These are phyloP conservation scores for Apophysomyces trapeziformis DNA, from an alignment of 371 early-diverging fungal species.

Conservation along the genomic window DNA sequence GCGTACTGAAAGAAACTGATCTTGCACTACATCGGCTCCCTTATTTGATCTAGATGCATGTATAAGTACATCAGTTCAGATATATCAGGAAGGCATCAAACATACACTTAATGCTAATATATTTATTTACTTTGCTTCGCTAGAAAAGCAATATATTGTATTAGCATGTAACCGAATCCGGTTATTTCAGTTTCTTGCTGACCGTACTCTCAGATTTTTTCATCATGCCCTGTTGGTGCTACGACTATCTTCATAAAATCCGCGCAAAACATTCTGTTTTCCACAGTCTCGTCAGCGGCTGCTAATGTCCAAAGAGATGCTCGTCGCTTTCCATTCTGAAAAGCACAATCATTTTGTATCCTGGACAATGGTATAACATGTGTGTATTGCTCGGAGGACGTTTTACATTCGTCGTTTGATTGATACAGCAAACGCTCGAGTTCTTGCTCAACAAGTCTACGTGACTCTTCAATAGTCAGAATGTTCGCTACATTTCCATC, in stretches of 20 bases:
- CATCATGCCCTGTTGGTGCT: no score
- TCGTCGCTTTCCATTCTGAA: neutral
- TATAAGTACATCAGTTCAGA: no score
- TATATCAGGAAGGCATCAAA: no score
- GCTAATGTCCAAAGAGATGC: neutral
- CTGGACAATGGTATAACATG: neutral
- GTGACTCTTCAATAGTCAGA: slow-evolving; percentile 27
- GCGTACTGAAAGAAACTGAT: no score
- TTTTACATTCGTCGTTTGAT: neutral
- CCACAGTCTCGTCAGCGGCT: neutral
- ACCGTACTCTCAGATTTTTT: no score
- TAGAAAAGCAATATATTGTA: no score
- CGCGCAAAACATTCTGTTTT: neutral
- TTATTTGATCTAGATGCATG: no score
- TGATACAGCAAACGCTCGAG: neutral
- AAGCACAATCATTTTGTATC: neutral
- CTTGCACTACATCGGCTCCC: no score
- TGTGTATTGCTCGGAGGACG: neutral
- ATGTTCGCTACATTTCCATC: slow-evolving; percentile 28
- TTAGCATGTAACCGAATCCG: no score
- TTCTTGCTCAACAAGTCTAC: neutral
- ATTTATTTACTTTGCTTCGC: no score
- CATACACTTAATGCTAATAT: no score
- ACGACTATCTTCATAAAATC: slow-evolving; percentile 3
- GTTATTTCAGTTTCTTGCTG: no score